Base-by-base conservation (phyloP, 345 rosid species). In the Chamaenerion angustifolium region DNA sequence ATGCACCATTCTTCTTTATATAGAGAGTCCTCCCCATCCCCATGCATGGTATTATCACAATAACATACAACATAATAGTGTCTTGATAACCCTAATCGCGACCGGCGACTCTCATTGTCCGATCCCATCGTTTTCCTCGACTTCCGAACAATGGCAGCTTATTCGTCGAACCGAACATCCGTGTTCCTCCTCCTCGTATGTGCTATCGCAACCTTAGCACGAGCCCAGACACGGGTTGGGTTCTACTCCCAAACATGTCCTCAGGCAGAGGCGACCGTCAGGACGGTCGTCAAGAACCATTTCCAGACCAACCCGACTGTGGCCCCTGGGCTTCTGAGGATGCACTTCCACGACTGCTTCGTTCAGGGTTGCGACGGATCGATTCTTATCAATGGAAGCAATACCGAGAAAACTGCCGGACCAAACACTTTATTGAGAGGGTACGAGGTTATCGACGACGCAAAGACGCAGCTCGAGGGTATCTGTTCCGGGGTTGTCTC, bases 331-430 rank as follows among this genome's bases (percentile, higher is more conserved):
- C 68, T 84, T 8, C 43, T 81, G 11, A 76, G 88, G 48, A 79
- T 84, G 27, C 63, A 45, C 14, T 84, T 84, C 56, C 94, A 81
- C 47, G 94, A 84, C 52, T 83, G 88, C 72, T 78, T 80, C 60
- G 46, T 80, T 11, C 51, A 80, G 88, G 89, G 89, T 14, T 84
- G 89, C 54, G 89, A 81, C 69, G 94, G 76, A 12, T 84, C 94
- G 4, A 53, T 84, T 21, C 51, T 87, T 13, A 21, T 87, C 61
- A 85, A 79, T 61, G 54, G 59, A 16, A 65, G 64, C 42, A 54
- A 49, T 15, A 68, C 89, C 0, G 96, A 87, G 77, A 83, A 83
- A 65, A 68, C 74, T 27, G 69, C 96, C 15, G 37, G 66, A 16
- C 90, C 87, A 0, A 87, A 75, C 48, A 56, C 58, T 9, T 61